These are phyloP conservation scores for Fusarium irregulare DNA, from an alignment of 2,329 filamentous ascomycete genomes.

Conservation along the genomic window DNA sequence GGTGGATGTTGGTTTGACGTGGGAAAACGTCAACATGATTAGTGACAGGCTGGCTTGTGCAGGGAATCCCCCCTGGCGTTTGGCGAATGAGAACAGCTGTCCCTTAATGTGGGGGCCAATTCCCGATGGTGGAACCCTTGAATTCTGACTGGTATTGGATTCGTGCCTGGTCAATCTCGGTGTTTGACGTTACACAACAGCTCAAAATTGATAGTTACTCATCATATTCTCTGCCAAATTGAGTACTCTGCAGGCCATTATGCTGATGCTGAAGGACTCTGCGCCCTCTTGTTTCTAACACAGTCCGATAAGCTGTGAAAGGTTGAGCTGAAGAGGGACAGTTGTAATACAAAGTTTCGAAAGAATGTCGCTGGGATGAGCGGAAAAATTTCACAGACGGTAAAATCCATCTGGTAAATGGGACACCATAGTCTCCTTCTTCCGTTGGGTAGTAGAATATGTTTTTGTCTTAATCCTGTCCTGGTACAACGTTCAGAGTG, in stretches of 20 bases:
- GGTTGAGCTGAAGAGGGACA: no score
- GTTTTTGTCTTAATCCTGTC: no score
- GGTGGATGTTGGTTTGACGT: conserved; percentile 18
- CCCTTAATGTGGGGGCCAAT: conserved; percentile 35
- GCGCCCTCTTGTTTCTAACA: neutral
- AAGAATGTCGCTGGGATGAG: neutral
- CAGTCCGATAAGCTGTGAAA: no score
- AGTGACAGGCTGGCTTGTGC: conserved; percentile 40
- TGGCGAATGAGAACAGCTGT: conserved; percentile 36
- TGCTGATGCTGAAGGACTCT: neutral
- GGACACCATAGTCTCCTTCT: no score
- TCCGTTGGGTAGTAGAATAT: no score
- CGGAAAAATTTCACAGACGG: rapidly evolving
- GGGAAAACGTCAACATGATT: conserved; percentile 13
- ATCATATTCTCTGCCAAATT: neutral
- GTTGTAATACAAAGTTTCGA: no score
- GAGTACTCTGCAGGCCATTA: neutral
- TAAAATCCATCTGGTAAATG: no score
- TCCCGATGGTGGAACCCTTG: neutral
- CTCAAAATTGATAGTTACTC: neutral
- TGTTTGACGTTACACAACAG: neutral
- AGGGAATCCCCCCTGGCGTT: conserved; percentile 17
- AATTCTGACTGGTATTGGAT: conserved; percentile 6
- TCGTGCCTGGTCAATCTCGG: neutral
- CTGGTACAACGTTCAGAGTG: no score